These are phyloP conservation scores for carrot (Daucus carota) DNA, from an alignment of 129 eudicot genomes.

Conservation along the genomic window DH1_v3.0 NC_030389.2:3492001-3492500, in stretches of 20 bases:
- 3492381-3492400: conserved; percentile 94
- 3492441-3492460: conserved; percentile 79
- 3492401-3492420: conserved; percentile 58
- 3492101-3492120: conserved; percentile 71
- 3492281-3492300: conserved; percentile 67
- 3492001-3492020: conserved; percentile 79
- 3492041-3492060: conserved; percentile 70
- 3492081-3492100: conserved; percentile 74
- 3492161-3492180: conserved; percentile 86
- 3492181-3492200: conserved; percentile 84
- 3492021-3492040: conserved; percentile 91
- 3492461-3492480: conserved; percentile 67
- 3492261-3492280: conserved; percentile 74
- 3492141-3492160: conserved; percentile 75
- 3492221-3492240: conserved; percentile 90
- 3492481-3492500: conserved; percentile 92
- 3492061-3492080: conserved; percentile 82
- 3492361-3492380: conserved; percentile 78
- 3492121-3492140: conserved; percentile 80
- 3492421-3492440: conserved; percentile 86
- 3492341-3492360: conserved; percentile 84
- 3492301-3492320: conserved; percentile 74
- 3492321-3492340: conserved; percentile 76
- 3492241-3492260: conserved; percentile 78
- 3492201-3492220: conserved; percentile 72